A percentile compares a stretch with the other conserved stretches of the same genome.
Evolutionary conservation across 1,284 basidiomycete species (phyloP).

Genomic region (Fomitiporia mediterranea): DNA sequence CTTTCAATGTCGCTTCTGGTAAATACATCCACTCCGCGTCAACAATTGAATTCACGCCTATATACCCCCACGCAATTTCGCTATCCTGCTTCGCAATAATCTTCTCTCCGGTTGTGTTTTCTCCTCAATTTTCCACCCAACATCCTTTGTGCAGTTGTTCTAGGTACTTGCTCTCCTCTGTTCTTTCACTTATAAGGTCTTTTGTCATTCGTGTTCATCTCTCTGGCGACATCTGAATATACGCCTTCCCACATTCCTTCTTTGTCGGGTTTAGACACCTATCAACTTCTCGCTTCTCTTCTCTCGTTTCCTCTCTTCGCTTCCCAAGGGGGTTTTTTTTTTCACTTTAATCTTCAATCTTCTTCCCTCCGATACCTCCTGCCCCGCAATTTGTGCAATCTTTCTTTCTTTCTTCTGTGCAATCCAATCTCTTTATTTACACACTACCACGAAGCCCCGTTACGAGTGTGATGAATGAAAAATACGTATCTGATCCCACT

Average conservation of each 20-base stretch:
- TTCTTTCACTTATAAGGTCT: neutral
- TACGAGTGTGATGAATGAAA: slow-evolving; percentile 17
- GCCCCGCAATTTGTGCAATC: neutral
- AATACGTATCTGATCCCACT: neutral
- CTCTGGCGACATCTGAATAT: slow-evolving; percentile 8
- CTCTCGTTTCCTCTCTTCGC: neutral
- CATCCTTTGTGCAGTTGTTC: slow-evolving; percentile 15
- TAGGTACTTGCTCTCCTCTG: slow-evolving; percentile 10
- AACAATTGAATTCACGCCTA: slow-evolving; percentile 3
- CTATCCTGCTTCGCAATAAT: slow-evolving; percentile 9
- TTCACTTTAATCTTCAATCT: neutral
- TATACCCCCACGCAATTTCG: slow-evolving; percentile 12
- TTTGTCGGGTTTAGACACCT: slow-evolving; percentile 1
- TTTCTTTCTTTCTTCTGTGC: neutral
- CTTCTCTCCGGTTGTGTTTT: slow-evolving; percentile 2
- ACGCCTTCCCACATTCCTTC: slow-evolving; percentile 18
- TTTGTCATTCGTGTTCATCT: slow-evolving; percentile 10
- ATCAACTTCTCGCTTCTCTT: neutral
- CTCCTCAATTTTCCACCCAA: neutral
- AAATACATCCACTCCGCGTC: slow-evolving; percentile 9
- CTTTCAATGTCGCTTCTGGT: slow-evolving; percentile 7
- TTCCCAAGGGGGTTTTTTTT: no score
- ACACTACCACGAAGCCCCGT: neutral
- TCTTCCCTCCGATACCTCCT: neutral
- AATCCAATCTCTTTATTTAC: neutral